Evolutionary conservation across 768 basidiomycete genomes (phyloP).

Genomic region (Termitomyces sp.): DNA sequence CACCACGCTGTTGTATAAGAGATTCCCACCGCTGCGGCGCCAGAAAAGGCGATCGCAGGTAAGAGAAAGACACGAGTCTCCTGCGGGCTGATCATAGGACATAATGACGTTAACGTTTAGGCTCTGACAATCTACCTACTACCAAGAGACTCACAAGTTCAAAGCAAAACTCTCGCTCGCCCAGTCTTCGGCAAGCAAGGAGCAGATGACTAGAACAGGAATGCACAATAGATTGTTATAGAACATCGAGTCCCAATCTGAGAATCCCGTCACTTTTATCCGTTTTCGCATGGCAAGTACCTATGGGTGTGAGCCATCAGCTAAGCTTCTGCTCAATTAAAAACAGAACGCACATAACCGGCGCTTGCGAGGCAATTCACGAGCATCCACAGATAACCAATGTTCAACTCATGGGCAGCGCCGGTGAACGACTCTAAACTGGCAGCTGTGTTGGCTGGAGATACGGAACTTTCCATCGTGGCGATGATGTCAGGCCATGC

Average conservation of each 20-base stretch:
- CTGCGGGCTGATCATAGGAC: conserved; percentile 58
- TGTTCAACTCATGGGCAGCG: conserved; percentile 51
- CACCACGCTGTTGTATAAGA: conserved; percentile 99
- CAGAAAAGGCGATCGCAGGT: conserved; percentile 90
- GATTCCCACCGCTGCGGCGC: conserved; percentile 96
- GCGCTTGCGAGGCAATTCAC: conserved; percentile 89
- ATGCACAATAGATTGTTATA: conserved; percentile 97
- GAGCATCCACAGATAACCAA: conserved; percentile 97
- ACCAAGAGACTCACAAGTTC: conserved; percentile 76
- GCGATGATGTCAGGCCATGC: conserved; percentile 86
- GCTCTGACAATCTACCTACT: background rate
- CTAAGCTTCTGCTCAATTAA: background rate
- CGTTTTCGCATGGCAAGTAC: conserved; percentile 94
- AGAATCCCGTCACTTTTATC: conserved; percentile 92
- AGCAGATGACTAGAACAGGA: conserved; percentile 81
- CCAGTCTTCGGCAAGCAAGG: conserved; percentile 89
- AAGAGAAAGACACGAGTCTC: conserved; percentile 77
- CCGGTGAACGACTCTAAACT: conserved; percentile 37
- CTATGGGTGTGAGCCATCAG: conserved; percentile 34
- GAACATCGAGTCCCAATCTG: conserved; percentile 99
- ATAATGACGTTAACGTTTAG: background rate
- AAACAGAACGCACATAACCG: conserved; percentile 63
- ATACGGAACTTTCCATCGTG: conserved; percentile 22
- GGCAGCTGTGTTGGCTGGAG: background rate
- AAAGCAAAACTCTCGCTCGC: conserved; percentile 63